phyloP scores from a whole-genome alignment of 2,329 filamentous ascomycete species.

The Fusarium verrucosum region DNA sequence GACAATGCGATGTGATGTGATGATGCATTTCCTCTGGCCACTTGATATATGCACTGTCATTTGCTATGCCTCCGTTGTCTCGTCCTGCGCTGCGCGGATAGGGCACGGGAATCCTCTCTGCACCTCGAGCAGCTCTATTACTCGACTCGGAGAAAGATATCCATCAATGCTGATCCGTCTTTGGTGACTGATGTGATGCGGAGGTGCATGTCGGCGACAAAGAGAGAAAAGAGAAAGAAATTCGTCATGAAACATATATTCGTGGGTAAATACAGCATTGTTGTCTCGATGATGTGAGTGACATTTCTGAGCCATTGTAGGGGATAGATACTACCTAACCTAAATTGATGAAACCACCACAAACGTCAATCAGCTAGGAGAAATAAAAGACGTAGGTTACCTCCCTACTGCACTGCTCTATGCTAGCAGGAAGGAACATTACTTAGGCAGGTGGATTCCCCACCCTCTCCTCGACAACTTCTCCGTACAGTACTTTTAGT shows the following conservation, averaged over 20 bases:
- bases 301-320: constrained; percentile 1
- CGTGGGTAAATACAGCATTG: neutral
- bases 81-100: constrained; percentile 36
- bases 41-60: constrained; percentile 20
- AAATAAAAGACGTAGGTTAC: constrained; percentile 1
- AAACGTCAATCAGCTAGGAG: constrained; percentile 17
- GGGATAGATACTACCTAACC: too few species aligned
- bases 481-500: too few species aligned
- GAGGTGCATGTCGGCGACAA: constrained; percentile 12
- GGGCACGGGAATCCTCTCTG: constrained; percentile 33
- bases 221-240: neutral
- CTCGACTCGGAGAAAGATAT: constrained; percentile 24
- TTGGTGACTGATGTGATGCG: constrained; percentile 13
- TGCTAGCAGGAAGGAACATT: neutral
- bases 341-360: constrained; percentile 10
- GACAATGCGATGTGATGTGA: constrained; percentile 43
- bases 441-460: neutral
- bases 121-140: constrained; percentile 22
- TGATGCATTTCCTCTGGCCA: constrained; percentile 38
- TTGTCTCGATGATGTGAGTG: constrained; percentile 5
- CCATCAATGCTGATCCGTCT: constrained; percentile 7
- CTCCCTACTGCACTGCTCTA: too few species aligned
- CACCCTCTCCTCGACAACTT: constrained; percentile 24
- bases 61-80: constrained; percentile 9
- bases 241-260: constrained; percentile 11